A percentile compares a stretch with the other conserved stretches of the same genome.
These are phyloP conservation scores for Eimeria necatrix DNA, from an alignment of 169 alveolate species.

Conservation along the genomic window DNA sequence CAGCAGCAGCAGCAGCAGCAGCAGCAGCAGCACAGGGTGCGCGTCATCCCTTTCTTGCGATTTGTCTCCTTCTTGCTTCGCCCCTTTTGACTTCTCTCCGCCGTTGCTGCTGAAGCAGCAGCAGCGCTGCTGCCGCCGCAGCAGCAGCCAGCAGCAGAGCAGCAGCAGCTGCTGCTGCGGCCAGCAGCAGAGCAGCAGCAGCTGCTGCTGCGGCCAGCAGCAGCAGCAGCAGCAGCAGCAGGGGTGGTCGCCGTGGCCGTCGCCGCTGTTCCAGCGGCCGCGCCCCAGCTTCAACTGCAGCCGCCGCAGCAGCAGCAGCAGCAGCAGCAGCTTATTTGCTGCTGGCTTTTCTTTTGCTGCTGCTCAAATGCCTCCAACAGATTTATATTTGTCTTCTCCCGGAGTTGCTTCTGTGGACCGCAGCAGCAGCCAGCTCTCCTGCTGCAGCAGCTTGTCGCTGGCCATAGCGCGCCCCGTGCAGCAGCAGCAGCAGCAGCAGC, in stretches of 20 bases:
- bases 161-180: conserved; percentile 19
- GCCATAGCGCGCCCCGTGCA: conserved; percentile 33
- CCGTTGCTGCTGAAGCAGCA: conserved; percentile 69
- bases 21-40: conserved; percentile 46
- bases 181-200: conserved; percentile 35
- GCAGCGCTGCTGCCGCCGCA: conserved; percentile 58
- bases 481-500: conserved; percentile 50
- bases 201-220: conserved; percentile 17
- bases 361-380: conserved; percentile 42
- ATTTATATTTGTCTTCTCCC: conserved; percentile 28
- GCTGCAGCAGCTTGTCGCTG: conserved; percentile 65
- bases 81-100: conserved; percentile 53
- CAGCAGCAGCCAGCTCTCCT: conserved; percentile 69
- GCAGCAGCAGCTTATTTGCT: conserved; percentile 56
- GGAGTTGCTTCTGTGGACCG: conserved; percentile 3
- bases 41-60: conserved; percentile 23
- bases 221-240: conserved; percentile 53
- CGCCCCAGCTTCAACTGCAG: conserved; percentile 68
- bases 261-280: conserved; percentile 48
- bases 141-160: conserved; percentile 1
- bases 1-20: conserved; percentile 6
- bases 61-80: conserved; percentile 40
- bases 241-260: conserved; percentile 4
- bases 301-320: conserved; percentile 70
- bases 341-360: conserved; percentile 69